Percentiles rank a stretch among this genome's conserved stretches.
Evolutionary conservation across 2,329 filamentous ascomycete species (phyloP).

Genomic region (Aspergillus udagawae): DNA sequence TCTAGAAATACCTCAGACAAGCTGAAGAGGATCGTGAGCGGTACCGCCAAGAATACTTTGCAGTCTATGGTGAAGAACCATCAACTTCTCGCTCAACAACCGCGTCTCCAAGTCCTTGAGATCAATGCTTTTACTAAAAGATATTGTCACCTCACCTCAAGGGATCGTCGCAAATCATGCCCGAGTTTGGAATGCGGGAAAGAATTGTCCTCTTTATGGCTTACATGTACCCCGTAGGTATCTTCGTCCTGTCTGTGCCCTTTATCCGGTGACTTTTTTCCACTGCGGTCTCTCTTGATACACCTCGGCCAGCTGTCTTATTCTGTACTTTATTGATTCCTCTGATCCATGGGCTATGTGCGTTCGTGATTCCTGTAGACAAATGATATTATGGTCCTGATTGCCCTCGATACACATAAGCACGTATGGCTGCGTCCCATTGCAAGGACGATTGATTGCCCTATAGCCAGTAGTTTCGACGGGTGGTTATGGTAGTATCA

Average conservation of each 20-base stretch:
- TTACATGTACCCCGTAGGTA: neutral
- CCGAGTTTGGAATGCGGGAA: neutral
- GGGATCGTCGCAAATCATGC: neutral
- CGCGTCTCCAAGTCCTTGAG: neutral
- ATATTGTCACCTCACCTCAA: neutral
- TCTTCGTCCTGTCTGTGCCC: neutral
- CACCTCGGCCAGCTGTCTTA: neutral
- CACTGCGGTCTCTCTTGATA: neutral
- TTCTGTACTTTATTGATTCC: neutral
- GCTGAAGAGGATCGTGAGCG: constrained; percentile 26
- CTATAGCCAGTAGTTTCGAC: too few relatives aligned
- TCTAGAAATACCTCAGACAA: constrained; percentile 25
- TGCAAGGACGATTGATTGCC: neutral
- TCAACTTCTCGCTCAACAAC: neutral
- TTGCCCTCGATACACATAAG: neutral
- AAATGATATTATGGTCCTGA: neutral
- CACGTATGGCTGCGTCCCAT: neutral
- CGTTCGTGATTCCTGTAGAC: neutral
- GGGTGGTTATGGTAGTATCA: too few relatives aligned
- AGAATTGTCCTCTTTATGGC: neutral
- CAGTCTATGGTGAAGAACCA: constrained; percentile 33
- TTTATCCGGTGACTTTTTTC: neutral
- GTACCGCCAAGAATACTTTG: constrained; percentile 32
- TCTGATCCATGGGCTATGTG: neutral
- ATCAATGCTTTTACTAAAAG: neutral